Evolutionary conservation across 1,284 basidiomycete genomes (phyloP).

Genomic region (Tylopilus sp.): DNA sequence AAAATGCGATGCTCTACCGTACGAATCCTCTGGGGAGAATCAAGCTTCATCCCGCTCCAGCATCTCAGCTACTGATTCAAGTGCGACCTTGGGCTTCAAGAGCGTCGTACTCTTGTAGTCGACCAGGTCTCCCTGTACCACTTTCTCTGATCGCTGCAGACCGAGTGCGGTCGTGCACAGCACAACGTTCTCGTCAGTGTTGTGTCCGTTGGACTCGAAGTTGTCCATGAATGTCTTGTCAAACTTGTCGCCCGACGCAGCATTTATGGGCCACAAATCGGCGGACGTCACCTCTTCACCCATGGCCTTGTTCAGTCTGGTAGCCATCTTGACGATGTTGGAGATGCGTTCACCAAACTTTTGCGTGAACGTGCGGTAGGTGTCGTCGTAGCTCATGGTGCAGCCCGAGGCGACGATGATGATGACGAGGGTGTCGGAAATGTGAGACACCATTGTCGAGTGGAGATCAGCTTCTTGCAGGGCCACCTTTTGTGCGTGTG

Average conservation of each 20-base stretch:
- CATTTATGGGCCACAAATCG: slow-evolving; percentile 57
- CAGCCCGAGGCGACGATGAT: slow-evolving; percentile 58
- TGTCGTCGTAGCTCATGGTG: slow-evolving; percentile 40
- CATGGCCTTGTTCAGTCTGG: slow-evolving; percentile 59
- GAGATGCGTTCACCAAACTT: slow-evolving; percentile 54
- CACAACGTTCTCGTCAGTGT: slow-evolving; percentile 29
- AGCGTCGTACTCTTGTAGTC: slow-evolving; percentile 43
- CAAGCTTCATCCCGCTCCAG: slow-evolving; percentile 41
- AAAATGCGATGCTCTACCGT: slow-evolving; percentile 7
- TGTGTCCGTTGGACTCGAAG: slow-evolving; percentile 38
- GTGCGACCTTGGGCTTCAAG: slow-evolving; percentile 51
- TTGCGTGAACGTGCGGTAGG: slow-evolving; percentile 39
- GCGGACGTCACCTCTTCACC: slow-evolving; percentile 64
- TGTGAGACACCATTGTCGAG: slow-evolving; percentile 47
- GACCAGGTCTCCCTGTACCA: slow-evolving; percentile 29
- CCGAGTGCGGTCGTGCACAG: slow-evolving; percentile 53
- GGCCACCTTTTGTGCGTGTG: slow-evolving; percentile 53
- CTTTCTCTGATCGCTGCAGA: slow-evolving; percentile 42
- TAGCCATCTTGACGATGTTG: slow-evolving; percentile 52
- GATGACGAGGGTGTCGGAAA: slow-evolving; percentile 54
- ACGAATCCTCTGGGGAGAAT: slow-evolving; percentile 6
- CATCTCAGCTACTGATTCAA: slow-evolving; percentile 45
- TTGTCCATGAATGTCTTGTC: slow-evolving; percentile 58
- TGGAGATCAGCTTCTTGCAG: slow-evolving; percentile 48
- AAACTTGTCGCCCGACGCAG: slow-evolving; percentile 52